Evolutionary conservation across 83 land plant species (phyloP), one percentile per base, ranked within the genome.

Genomic region (Picea abies): DNA sequence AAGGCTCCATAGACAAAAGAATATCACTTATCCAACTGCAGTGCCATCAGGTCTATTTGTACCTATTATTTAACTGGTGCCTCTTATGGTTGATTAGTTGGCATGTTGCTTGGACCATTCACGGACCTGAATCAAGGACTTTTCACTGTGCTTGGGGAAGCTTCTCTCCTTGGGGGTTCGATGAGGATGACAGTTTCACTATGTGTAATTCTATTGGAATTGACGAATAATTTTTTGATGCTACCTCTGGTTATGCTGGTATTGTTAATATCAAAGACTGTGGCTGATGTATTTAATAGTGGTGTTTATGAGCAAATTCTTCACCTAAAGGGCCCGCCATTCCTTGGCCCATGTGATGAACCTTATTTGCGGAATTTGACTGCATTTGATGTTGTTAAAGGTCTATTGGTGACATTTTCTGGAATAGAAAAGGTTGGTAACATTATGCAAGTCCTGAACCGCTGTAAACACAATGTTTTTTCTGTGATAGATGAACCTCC

Each of bases 151-250:
- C 85, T 93, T 47, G 95, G 93, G 17, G 91, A 91, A 15, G 95
- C 95, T 22, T 87, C 95, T 19, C 87, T 93, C 78, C 86, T 93
- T 16, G 95, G 93, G 17, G 95, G 95, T 11, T 85, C 95, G n/a
- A 91, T 93, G 94, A 80, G 93, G 22, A 91, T 89, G 93, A 91
- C 95, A 65, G 93, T 93, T 65, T 91, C 95, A 17, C 82, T 93
- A 10, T 91, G 95, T 73, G 91, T 93, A 69, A 93, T 93, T 70
- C 82, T 93, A 9, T 79, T 93, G 47, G 95, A 93, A 79, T 88
- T 93, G 39, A 93, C 95, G 2, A 93, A 93, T 32, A 32, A 32
- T 32, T 32, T 32, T 1, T 32, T 32, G 35, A 32, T 32, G 35
- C 35, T 32, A 32, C 35, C 35, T 32, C 35, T 32, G 35, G 35